Conservation (phyloP, 352 stramenopile genomes). For the Phytophthora sp. region DNA sequence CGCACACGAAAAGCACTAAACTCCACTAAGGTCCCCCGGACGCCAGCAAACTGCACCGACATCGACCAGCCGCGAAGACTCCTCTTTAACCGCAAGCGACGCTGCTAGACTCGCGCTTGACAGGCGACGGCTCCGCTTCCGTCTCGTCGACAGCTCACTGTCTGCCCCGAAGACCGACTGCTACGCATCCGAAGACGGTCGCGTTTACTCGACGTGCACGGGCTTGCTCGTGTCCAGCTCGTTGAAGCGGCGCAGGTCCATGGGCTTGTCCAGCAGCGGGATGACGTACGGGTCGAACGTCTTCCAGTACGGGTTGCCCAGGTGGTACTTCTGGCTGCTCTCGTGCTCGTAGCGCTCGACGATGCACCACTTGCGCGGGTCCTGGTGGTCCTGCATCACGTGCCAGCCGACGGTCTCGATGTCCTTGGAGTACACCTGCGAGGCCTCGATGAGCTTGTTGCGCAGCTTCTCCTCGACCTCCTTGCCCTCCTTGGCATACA, state of each 20-base stretch:
- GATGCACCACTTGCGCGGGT: conserved; percentile 43
- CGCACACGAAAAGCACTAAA: conserved; percentile 1
- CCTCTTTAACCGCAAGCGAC: background rate
- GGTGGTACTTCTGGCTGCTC: conserved; percentile 34
- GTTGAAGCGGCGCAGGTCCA: conserved; percentile 38
- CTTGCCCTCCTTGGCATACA: conserved; percentile 46
- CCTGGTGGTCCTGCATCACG: conserved; percentile 41
- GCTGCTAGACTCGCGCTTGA: background rate
- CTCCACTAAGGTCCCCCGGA: conserved; percentile 1
- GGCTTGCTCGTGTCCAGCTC: conserved; percentile 43
- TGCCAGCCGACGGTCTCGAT: conserved; percentile 37
- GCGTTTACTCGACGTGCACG: conserved; percentile 20
- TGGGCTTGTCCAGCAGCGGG: conserved; percentile 18
- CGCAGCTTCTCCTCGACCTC: conserved; percentile 44
- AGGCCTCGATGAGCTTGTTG: conserved; percentile 45
- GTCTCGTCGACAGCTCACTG: background rate
- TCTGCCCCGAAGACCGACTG: background rate
- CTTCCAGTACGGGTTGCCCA: conserved; percentile 33
- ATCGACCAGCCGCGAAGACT: background rate
- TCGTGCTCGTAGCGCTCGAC: conserved; percentile 46
- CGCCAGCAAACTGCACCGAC: background rate
- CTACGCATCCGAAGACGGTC: background rate
- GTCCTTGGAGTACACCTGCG: conserved; percentile 44
- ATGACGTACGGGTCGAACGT: conserved; percentile 32
- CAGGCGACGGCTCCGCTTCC: background rate